Base-by-base conservation (phyloP, 202 grass and related monocot species). In the Schoenoplectus triqueter region DNA sequence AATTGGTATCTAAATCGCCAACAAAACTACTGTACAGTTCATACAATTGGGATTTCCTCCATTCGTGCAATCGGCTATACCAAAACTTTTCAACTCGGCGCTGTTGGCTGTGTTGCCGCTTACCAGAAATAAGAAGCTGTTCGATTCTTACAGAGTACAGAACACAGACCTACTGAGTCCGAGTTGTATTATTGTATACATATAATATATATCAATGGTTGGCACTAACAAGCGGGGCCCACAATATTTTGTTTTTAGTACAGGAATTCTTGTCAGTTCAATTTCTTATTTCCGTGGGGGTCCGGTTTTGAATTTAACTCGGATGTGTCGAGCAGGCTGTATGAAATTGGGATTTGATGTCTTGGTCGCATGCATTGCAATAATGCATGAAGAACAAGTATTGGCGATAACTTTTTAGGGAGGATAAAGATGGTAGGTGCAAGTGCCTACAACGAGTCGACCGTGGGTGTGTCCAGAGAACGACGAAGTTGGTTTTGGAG, bases 291-390 rank as follows among this genome's bases (percentile, higher is more conserved):
- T 73, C 18, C 21, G n/a, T 51, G 8, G 17, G 46, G 70, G 65
- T 42, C 3, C 46, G 3, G 1, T 73, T 31, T 20, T 50, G 71
- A 39, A 76, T 76, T 55, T 31, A 55, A 40, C 10, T 55, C 49
- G 20, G 20, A 56, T 54, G 72, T 7, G 10, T 75, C 10, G 72
- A 55, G 10, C 48, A 10, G 4, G 49, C 20, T 14, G 7, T 6
- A 75, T 75, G 21, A 56, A 55, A 76, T 7, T 76, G 9, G 20
- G 80, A 82, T 82, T 82, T 69, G 80, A 82, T 82, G 64, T 82
- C 20, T 82, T 82, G 57, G 80, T 82, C 40, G 40, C 18, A 66
- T 54, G 46, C 44, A 69, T 68, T 82, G 46, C 44, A 69, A 82
- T 82, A 69, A 82, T 82, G 62, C 63, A 55, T 41, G n/a, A 76